Percentiles rank a stretch among this genome's conserved stretches.
Evolutionary conservation across 2,329 filamentous ascomycete genomes (phyloP).

Genomic region (Trichoderma oligosporum): DNA sequence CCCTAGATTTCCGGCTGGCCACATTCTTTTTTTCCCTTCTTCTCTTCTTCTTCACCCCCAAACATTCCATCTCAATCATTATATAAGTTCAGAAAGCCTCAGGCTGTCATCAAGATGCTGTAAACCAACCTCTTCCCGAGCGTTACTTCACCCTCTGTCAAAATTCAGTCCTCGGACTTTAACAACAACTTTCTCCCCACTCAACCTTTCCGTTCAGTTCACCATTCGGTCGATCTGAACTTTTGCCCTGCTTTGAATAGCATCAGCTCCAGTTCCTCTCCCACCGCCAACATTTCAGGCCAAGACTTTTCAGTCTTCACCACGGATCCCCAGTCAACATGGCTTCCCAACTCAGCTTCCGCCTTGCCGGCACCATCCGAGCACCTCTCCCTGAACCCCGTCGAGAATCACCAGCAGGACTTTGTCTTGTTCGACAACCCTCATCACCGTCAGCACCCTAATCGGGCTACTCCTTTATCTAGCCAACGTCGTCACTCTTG

Average conservation of each 20-base stretch:
- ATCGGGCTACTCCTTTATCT: constrained; percentile 39
- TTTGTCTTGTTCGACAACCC: constrained; percentile 71
- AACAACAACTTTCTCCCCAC: constrained; percentile 44
- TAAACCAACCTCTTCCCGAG: constrained; percentile 47
- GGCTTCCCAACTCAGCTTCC: constrained; percentile 67
- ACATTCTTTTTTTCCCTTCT: constrained; percentile 22
- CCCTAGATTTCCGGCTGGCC: constrained; percentile 26
- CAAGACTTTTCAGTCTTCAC: constrained; percentile 73
- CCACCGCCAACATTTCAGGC: constrained; percentile 57
- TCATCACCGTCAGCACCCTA: constrained; percentile 37
- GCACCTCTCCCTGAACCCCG: constrained; percentile 53
- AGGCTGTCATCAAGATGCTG: constrained; percentile 54
- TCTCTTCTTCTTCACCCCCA: constrained; percentile 36
- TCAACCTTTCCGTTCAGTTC: constrained; percentile 45
- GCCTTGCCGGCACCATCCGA: constrained; percentile 61
- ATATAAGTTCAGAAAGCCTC: constrained; percentile 32
- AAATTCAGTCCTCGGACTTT: constrained; percentile 49
- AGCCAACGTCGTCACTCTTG: constrained; percentile 45
- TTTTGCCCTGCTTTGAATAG: constrained; percentile 56
- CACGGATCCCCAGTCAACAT: constrained; percentile 79
- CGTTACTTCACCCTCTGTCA: constrained; percentile 42
- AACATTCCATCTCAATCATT: constrained; percentile 32
- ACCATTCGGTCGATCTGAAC: constrained; percentile 66
- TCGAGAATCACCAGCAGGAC: constrained; percentile 58
- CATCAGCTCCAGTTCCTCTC: constrained; percentile 54